Evolutionary conservation across 495 filamentous ascomycete genomes (phyloP).

Genomic region (Tetracladium setigerum): DNA sequence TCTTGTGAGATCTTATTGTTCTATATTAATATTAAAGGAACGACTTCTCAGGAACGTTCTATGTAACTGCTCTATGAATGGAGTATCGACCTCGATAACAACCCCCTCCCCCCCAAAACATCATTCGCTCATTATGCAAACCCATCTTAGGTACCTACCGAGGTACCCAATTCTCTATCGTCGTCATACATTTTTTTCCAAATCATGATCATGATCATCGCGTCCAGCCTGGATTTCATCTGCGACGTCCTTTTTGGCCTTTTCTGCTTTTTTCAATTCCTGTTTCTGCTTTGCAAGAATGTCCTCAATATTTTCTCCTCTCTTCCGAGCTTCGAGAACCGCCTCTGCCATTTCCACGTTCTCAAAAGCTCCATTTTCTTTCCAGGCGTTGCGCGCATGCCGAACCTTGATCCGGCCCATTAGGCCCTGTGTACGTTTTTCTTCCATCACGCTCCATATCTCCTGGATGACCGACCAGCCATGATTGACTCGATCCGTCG

Average conservation of each 20-base stretch:
- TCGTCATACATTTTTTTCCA: no score
- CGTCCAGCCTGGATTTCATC: conserved; percentile 3
- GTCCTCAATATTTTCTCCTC: conserved; percentile 23
- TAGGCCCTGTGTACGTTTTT: conserved; percentile 25
- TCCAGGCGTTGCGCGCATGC: conserved; percentile 24
- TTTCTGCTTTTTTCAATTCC: conserved; percentile 10
- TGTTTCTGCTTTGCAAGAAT: conserved; percentile 10
- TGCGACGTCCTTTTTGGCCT: conserved; percentile 18
- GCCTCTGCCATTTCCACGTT: conserved; percentile 33
- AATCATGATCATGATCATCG: no score
- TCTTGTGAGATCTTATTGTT: no score
- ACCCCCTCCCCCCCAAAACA: no score
- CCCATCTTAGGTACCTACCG: no score
- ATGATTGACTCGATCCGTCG: conserved; percentile 20
- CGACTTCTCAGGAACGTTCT: no score
- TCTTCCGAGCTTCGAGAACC: conserved; percentile 31
- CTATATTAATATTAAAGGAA: no score
- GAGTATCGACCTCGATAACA: no score
- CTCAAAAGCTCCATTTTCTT: conserved; percentile 35
- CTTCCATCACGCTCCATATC: conserved; percentile 32
- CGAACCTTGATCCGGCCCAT: conserved; percentile 20
- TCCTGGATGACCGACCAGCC: conserved; percentile 38
- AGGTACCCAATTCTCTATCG: no score
- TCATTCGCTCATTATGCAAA: no score
- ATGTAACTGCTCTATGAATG: no score